Evolutionary conservation across 2,329 filamentous ascomycete species (phyloP), one percentile per base, ranked within the genome.

Genomic region (Talaromyces verruculosus): DNA sequence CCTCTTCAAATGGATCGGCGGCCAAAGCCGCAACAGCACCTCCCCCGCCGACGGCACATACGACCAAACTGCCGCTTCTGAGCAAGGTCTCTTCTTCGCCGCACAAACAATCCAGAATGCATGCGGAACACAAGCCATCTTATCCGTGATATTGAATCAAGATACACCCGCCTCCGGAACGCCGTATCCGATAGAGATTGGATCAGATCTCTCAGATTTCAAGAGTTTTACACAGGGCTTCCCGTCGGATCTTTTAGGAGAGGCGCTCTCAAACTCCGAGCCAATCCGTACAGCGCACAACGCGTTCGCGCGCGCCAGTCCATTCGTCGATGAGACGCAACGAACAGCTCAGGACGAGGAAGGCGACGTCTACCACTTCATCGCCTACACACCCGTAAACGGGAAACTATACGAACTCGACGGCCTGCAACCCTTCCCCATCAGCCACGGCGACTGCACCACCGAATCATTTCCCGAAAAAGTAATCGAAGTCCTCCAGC

Each of bases 91-190:
- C 72, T 99, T 97, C 85, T 99, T 99, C 80, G 95, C 95, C 3
- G 89, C 90, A 35, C 95, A 99, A 82, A 98, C 94, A 3, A 99
- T 99, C 77, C 94, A 98, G 80, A 99, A 99, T 79, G 95, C 95
- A 7, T 99, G 95, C 81, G 95, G 93, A 53, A 99, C 95, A 17
- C 95, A 99, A 79, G 95, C 95, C 3, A 87, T 99, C 57, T 87
- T 99, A 47, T 95, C 91, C 63, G 91, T 98, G 64, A 85, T 98
- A 37, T 83, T 99, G 71, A 99, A 99, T 82, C 91, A 96, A 78
- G 84, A 81, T 64, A 77, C 77, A 39, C 69, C 76, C 0, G 57
- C 73, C 15, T 59, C 73, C 7, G 63, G 65, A 6, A 70, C 70
- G 2, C 65, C 72, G 1, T 68, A 70, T 1, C 68, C 76, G 0